These are phyloP conservation scores for Nothomitra cinnamomea DNA, from an alignment of 2,329 filamentous ascomycete genomes.

Conservation along the genomic window DNA sequence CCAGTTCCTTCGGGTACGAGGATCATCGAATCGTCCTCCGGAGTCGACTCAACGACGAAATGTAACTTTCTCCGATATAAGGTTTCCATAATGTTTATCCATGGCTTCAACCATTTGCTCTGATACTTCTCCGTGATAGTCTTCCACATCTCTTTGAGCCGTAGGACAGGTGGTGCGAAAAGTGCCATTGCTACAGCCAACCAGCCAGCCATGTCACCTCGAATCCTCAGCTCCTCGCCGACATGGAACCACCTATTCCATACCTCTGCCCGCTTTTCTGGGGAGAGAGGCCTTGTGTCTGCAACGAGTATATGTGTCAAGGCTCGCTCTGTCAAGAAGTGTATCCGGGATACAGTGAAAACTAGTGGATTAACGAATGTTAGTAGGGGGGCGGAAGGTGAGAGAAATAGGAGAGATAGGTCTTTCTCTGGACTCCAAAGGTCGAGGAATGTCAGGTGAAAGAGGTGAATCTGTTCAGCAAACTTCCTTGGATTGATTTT, in stretches of 20 bases:
- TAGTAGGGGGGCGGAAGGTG: slow-evolving; percentile 13
- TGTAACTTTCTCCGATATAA: slow-evolving; percentile 15
- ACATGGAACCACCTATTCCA: slow-evolving; percentile 16
- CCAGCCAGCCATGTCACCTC: slow-evolving; percentile 17
- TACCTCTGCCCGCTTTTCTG: slow-evolving; percentile 13
- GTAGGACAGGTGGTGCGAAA: slow-evolving; percentile 16
- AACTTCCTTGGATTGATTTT: slow-evolving; percentile 12
- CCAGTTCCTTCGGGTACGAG: slow-evolving; percentile 14
- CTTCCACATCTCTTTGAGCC: slow-evolving; percentile 16
- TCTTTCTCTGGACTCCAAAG: slow-evolving; percentile 16
- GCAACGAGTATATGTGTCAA: slow-evolving; percentile 15
- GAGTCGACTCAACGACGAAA: slow-evolving; percentile 10
- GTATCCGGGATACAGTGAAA: slow-evolving; percentile 15
- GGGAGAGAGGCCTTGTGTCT: slow-evolving; percentile 12
- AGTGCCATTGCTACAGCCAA: slow-evolving; percentile 17
- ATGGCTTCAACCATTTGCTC: slow-evolving; percentile 12
- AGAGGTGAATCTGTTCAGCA: slow-evolving; percentile 16
- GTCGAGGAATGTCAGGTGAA: slow-evolving; percentile 14
- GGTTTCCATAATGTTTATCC: slow-evolving; percentile 14
- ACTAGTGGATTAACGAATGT: slow-evolving; percentile 15
- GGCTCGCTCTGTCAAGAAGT: slow-evolving; percentile 16
- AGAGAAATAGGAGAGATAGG: slow-evolving; percentile 15
- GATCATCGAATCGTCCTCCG: slow-evolving; percentile 11
- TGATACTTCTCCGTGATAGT: slow-evolving; percentile 12
- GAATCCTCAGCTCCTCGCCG: slow-evolving; percentile 13